Percentiles rank a stretch among this genome's conserved stretches.
Conservation (phyloP, 805 yeast genomes). For the Ogataea sp. region DNA sequence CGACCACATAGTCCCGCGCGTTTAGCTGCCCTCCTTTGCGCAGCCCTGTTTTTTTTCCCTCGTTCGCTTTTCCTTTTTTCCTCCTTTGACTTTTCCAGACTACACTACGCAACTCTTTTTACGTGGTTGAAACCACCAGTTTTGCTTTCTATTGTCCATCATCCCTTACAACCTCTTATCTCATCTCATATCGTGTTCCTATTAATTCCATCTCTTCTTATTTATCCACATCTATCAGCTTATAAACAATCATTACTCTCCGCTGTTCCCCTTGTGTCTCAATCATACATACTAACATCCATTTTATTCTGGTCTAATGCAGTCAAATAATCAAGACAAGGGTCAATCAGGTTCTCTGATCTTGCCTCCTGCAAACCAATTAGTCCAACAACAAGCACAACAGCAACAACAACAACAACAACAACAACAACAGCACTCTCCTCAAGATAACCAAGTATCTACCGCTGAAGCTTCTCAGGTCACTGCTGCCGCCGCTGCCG, state of each 20-base stretch:
- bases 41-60: background rate
- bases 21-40: too few species aligned
- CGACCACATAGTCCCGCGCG: too few species aligned
- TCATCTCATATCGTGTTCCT: background rate
- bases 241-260: too few species aligned
- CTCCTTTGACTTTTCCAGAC: background rate
- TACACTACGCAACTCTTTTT: too few species aligned
- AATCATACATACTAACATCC: constrained; percentile 10
- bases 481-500: constrained; percentile 19
- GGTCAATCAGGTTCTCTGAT: background rate
- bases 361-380: constrained; percentile 22
- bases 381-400: constrained; percentile 6
- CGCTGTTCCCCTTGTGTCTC: too few species aligned
- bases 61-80: constrained; percentile 11
- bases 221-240: too few species aligned
- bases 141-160: too few species aligned
- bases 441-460: constrained; percentile 8
- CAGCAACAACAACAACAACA: constrained; percentile 12
- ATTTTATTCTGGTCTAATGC: constrained; percentile 12
- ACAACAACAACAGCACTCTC: constrained; percentile 15
- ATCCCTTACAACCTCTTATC: too few species aligned
- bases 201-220: background rate
- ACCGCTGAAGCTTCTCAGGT: constrained; percentile 21
- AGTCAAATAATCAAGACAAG: constrained; percentile 13
- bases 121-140: too few species aligned